Evolutionary conservation across 2,329 filamentous ascomycete species (phyloP), one percentile per base, ranked within the genome.

Genomic region (Neofusicoccum laricinum): DNA sequence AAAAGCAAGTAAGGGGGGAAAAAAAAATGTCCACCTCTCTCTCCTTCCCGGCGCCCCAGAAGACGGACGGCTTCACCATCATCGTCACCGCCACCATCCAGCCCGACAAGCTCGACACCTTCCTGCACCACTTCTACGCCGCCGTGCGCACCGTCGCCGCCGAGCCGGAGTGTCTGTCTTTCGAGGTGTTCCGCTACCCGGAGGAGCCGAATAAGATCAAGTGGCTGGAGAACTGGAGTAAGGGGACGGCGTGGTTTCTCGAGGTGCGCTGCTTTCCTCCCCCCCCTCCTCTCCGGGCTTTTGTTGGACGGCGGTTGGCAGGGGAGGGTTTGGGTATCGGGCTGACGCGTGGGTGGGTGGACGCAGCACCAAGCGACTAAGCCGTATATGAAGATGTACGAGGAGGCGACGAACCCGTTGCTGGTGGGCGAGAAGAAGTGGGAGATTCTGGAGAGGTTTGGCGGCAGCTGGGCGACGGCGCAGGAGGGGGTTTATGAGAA

Each of bases 81-180:
- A 4, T 40, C 19, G 58, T 61, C 32, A 15, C 43, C 7, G 19
- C 12, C n/a, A 61, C 43, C 43, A 30, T 61, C 58, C 34, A 49
- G 45, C 58, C 58, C 6, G 58, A 49, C 34, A 38, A 43, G 21
- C 17, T 61, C 45, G 58, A 61, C 46, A 34, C 40, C 19, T 61
- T 38, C 17, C 58, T 61, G 15, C 6, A 8, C 32, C 19, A 50
- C 14, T 61, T 61, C 36, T 17, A 49, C 32, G 14, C 1, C 11
- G 58, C 45, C 14, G 17, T 61, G n/a, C 30, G 40, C 17, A 45
- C 6, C 15, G 45, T 41, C 4, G 32, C 38, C 14, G 17, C 17
- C 4, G 58, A 61, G 58, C 58, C 58, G n/a, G 58, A 61, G 46
- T 61, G 58, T 45, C n/a, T 61, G 43, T 50, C 45, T 10, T 61